These are phyloP conservation scores for Xylariaceae sp. DNA, from an alignment of 2,329 filamentous ascomycete genomes.

Conservation along the genomic window DNA sequence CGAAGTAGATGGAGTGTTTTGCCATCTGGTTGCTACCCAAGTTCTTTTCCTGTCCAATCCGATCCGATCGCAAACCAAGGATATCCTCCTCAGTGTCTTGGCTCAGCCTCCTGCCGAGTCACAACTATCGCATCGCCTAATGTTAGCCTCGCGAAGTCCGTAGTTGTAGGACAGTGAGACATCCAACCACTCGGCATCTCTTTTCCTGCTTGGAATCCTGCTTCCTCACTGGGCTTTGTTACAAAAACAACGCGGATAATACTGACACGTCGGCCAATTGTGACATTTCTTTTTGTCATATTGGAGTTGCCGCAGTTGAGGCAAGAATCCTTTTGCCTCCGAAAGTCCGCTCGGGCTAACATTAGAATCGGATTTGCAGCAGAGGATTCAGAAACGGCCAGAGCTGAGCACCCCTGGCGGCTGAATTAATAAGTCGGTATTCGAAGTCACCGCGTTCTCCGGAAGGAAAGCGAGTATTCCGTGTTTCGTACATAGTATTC, in stretches of 20 bases:
- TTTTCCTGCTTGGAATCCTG: neutral
- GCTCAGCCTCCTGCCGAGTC: neutral
- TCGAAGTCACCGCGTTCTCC: constrained; percentile 15
- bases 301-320: constrained; percentile 10
- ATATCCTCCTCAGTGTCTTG: neutral
- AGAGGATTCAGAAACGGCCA: constrained; percentile 22
- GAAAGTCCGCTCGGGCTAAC: constrained; percentile 21
- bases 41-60: neutral
- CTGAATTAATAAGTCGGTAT: constrained; percentile 10
- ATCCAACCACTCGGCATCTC: neutral
- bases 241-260: no score
- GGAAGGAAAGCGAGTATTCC: constrained; percentile 1
- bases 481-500: neutral
- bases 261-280: neutral
- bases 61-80: neutral
- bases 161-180: neutral
- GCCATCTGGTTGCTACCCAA: no score
- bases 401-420: constrained; percentile 11
- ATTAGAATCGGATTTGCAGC: constrained; percentile 26
- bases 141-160: neutral
- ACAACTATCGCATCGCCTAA: neutral
- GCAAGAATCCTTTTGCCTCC: constrained; percentile 20
- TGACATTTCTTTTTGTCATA: constrained; percentile 7
- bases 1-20: no score
- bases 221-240: neutral